Conservation (phyloP, 495 filamentous ascomycete species). For the Penicillium pancosmium region DNA sequence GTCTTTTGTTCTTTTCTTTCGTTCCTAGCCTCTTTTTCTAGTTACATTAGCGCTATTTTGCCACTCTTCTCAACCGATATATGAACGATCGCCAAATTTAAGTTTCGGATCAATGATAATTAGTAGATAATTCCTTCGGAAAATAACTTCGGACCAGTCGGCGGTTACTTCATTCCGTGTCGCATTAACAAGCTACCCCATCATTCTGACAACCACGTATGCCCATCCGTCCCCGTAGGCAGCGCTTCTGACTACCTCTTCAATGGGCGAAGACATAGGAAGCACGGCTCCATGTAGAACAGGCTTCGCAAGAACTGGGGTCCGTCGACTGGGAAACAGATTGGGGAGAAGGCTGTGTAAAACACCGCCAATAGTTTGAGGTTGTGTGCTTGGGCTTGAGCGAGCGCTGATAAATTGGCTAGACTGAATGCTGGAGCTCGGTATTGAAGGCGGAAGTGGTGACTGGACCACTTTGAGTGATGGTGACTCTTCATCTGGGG, state of each 20-base stretch:
- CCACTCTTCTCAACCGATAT: too few relatives aligned
- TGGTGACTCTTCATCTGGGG: conserved; percentile 43
- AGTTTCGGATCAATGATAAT: too few relatives aligned
- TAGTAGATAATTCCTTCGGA: too few relatives aligned
- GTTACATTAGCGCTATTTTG: too few relatives aligned
- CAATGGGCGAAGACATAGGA: conserved; percentile 79
- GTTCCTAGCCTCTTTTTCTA: too few relatives aligned
- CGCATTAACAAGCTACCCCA: too few relatives aligned
- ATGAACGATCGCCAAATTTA: too few relatives aligned
- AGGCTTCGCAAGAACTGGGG: conserved; percentile 85
- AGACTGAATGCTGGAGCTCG: conserved; percentile 25
- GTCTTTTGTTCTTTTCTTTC: too few relatives aligned
- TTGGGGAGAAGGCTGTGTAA: conserved; percentile 77
- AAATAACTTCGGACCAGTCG: too few relatives aligned
- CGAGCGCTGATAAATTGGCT: conserved; percentile 33
- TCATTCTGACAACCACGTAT: conserved; percentile 82
- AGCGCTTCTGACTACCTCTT: conserved; percentile 79
- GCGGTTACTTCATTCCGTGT: too few relatives aligned
- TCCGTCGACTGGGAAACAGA: conserved; percentile 85
- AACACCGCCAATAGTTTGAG: conserved; percentile 79
- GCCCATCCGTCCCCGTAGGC: conserved; percentile 93
- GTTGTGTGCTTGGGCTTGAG: conserved; percentile 46
- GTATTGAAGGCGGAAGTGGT: conserved; percentile 57
- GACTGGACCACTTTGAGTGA: conserved; percentile 73
- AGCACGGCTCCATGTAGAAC: conserved; percentile 86